Conservation (phyloP, 2,329 filamentous ascomycete species). For the Tolypocladium nubicola region DNA sequence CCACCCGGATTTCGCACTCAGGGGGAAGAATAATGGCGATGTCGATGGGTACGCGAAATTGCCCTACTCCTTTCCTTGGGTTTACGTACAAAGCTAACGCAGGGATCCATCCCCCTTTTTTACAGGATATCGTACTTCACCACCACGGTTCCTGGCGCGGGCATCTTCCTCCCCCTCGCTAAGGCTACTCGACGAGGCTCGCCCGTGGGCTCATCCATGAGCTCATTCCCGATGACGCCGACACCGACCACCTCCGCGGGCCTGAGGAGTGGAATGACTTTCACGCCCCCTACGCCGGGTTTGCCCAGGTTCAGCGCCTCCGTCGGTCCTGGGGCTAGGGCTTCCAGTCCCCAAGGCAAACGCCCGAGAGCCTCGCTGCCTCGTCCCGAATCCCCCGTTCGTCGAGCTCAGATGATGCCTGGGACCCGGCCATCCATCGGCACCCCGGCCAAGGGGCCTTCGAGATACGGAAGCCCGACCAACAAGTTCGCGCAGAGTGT, state of each 20-base stretch:
- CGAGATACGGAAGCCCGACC: conserved; percentile 31
- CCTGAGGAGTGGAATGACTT: conserved; percentile 42
- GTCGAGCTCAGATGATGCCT: conserved; percentile 55
- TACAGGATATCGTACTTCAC: conserved; percentile 65
- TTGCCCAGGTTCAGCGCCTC: conserved; percentile 82
- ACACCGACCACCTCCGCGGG: conserved; percentile 50
- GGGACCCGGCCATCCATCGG: conserved; percentile 44
- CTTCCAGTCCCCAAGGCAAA: conserved; percentile 62
- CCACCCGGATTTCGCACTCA: conserved; percentile 63
- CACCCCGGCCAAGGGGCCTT: conserved; percentile 27
- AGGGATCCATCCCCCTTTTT: not conserved
- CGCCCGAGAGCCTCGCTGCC: conserved; percentile 67
- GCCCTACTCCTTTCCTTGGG: conserved; percentile 1
- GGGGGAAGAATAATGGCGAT: conserved; percentile 92
- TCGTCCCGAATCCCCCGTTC: conserved; percentile 77
- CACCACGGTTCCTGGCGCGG: conserved; percentile 67
- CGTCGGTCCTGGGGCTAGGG: conserved; percentile 58
- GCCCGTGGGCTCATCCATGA: conserved; percentile 38
- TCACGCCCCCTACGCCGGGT: conserved; percentile 54
- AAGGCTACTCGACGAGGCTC: conserved; percentile 62
- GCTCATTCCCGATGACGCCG: conserved; percentile 55
- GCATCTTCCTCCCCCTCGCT: conserved; percentile 84
- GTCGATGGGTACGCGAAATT: conserved; percentile 67
- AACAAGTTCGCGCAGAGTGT: conserved; percentile 55
- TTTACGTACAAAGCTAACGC: not conserved